Conservation (phyloP, 2,329 filamentous ascomycete genomes). For the Ciborinia camelliae region DNA sequence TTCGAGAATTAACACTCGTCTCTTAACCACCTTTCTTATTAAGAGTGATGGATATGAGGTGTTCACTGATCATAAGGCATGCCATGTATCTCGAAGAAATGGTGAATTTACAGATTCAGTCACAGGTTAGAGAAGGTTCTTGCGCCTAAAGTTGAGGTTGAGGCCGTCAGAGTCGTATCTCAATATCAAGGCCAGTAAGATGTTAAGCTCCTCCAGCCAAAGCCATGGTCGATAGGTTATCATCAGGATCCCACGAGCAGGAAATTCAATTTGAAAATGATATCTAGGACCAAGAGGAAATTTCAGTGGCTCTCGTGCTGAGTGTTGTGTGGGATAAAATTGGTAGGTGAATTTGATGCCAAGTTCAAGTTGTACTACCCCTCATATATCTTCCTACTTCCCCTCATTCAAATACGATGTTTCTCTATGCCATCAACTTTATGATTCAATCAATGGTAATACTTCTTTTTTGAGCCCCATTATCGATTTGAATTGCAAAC, state of each 20-base stretch:
- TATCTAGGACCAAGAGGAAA: not conserved
- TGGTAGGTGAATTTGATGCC: not conserved
- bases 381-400: not conserved
- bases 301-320: not conserved
- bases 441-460: not conserved
- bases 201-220: not conserved
- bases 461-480: not conserved
- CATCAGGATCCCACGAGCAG: not conserved
- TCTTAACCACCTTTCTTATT: slow-evolving; percentile 6
- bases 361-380: not conserved
- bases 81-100: not conserved
- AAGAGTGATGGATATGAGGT: not conserved
- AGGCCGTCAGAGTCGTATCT: too few species aligned
- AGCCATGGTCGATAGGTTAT: not conserved
- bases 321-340: not conserved
- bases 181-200: not conserved
- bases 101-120: not conserved
- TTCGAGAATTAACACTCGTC: not conserved
- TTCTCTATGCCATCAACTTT: not conserved
- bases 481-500: not conserved
- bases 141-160: not conserved
- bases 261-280: not conserved
- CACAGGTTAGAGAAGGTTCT: not conserved
- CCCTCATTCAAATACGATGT: not conserved
- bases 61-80: slow-evolving; percentile 6